phyloP scores from a whole-genome alignment of 2,329 filamentous ascomycete genomes.

The Cercospora janseana region DNA sequence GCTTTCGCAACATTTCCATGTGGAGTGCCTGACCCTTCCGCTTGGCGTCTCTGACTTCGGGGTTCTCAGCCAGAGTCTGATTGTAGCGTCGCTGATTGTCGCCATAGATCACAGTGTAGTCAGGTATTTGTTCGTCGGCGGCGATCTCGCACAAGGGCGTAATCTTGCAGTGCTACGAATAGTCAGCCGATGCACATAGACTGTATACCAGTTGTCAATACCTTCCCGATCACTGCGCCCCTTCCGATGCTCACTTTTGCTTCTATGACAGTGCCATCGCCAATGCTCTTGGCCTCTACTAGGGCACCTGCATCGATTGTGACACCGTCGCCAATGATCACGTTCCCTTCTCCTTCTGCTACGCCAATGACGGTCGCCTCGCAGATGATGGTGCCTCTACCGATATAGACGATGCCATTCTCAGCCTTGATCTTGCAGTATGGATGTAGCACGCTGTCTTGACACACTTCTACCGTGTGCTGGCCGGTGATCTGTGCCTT shows the following conservation, averaged over 20 bases:
- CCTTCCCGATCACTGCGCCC: conserved; percentile 48
- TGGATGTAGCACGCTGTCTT: conserved; percentile 81
- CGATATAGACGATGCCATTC: conserved; percentile 45
- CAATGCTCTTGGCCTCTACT: conserved; percentile 38
- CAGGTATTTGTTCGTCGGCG: conserved; percentile 41
- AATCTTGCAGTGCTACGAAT: conserved; percentile 46
- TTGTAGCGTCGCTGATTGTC: conserved; percentile 41
- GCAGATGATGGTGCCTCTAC: conserved; percentile 66
- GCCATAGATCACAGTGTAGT: conserved; percentile 49
- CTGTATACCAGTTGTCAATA: conserved; percentile 25
- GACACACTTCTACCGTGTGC: conserved; percentile 73
- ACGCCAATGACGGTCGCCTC: conserved; percentile 55
- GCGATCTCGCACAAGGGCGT: conserved; percentile 39
- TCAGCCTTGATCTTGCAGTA: conserved; percentile 57
- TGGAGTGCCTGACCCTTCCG: conserved; percentile 36
- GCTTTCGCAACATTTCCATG: conserved; percentile 34
- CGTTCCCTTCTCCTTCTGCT: conserved; percentile 32
- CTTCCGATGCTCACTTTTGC: conserved; percentile 35
- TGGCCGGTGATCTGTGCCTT: conserved; percentile 60
- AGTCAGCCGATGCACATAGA: conserved; percentile 6
- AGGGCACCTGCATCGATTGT: conserved; percentile 46
- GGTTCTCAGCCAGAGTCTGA: conserved; percentile 37
- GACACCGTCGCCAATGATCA: conserved; percentile 44
- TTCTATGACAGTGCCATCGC: conserved; percentile 34
- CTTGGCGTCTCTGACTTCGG: conserved; percentile 34